Evolutionary conservation across 352 stramenopile genomes (phyloP), one percentile per base, ranked within the genome.

Genomic region (Globisporangium megalacanthum): DNA sequence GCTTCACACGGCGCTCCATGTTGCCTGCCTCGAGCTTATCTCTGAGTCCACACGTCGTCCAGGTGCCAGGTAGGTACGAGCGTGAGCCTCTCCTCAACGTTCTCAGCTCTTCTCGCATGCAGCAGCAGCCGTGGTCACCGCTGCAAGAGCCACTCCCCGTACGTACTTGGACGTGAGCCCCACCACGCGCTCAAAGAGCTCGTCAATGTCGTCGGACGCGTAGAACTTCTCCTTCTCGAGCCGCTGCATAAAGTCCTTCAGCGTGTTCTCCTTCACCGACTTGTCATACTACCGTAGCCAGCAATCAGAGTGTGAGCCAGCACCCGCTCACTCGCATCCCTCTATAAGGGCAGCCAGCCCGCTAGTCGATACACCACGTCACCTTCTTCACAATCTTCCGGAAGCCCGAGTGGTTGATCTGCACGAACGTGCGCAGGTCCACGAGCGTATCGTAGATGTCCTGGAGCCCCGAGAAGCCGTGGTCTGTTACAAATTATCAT

Each of bases 301-400:
- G 14, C 33, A 53, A 6, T 15, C 9, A 52, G 14, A 31, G 48
- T 35, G 25, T 52, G 13, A 7, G 36, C 3, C 46, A 49, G 20
- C 37, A 22, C 7, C 20, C 44, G 25, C 4, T 46, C 6, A n/a
- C 41, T 48, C 8, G 10, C 50, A 39, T 42, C 36, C 14, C 25
- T 10, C 1, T 22, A n/a, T 0, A 29, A 36, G 39, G 1, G 17
- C 42, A 22, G 22, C 13, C 15, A n/a, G 17, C 25, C 4, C 33
- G 20, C 39, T n/a, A n/a, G n/a, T n/a, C n/a, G n/a, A n/a, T n/a
- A n/a, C n/a, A n/a, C n/a, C n/a, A 29, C 25, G 1, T 29, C 25
- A 89, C 83, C 79, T 94, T 97, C 68, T 97, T 97, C 44, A 97
- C 88, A 49, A 97, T 97, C 68, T 97, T 97, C 3, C 89, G 80